Base-by-base conservation (phyloP, 495 filamentous ascomycete genomes). In the Hypoxylon lienhwacheense region DNA sequence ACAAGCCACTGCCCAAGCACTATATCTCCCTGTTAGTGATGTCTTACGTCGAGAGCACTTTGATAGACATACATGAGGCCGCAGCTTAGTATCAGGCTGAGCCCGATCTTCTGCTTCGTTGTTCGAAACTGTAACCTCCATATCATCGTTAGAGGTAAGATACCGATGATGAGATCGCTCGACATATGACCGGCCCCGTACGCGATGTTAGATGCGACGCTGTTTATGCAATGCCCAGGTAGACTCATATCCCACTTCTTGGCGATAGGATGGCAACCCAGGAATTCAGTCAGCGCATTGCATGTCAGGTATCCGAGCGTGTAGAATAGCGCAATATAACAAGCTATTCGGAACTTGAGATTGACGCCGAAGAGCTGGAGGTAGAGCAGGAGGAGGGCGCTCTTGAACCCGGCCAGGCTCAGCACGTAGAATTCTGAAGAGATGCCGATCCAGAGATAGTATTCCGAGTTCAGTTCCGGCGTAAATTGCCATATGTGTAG, bases 341-440 rank as follows among this genome's bases (percentile, higher is more conserved):
- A 75, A 10, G 58, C 43, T 41, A 71, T 71, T 33, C 56, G 59
- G 48, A 76, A 76, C 12, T 34, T 61, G n/a, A 28, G 53, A 54
- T 67, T 65, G 47, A 71, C 53, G 19, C 59, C 59, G 34, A 76
- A 74, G 25, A 73, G 35, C 14, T 73, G 70, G 4, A 74, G 51
- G 41, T 76, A 76, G 15, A 73, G 61, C 1, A 74, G 16, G 14
- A 74, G 59, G 21, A 76, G 55, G 1, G 70, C 52, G 34, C 59
- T 63, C 44, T 76, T 76, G 47, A 73, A 76, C 15, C 72, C 72
- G 10, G 68, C 56, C 7, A 76, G 53, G 34, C 61, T 65, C 19
- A 66, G 16, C 25, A 70, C 54, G 41, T 76, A 74, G 33, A 73
- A 61, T 39, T 67, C 47, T 10, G 70, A 71, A 3, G 69, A 60